Percentiles rank a stretch among this genome's conserved stretches.
phyloP scores from a whole-genome alignment of 768 basidiomycete species.

The Strobilomyces echinocephalus region DNA sequence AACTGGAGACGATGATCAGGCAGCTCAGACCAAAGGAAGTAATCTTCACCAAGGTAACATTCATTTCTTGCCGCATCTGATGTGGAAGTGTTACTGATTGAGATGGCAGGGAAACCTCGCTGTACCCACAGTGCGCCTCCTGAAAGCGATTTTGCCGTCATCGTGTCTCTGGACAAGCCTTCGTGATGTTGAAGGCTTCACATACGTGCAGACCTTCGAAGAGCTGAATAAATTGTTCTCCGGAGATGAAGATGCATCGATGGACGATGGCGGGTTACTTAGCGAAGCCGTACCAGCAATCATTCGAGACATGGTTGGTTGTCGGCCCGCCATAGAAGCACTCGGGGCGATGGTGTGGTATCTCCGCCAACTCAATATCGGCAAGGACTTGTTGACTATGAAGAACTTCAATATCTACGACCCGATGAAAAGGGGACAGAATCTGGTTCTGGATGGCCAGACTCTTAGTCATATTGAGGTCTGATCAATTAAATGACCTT shows the following conservation, averaged over 20 bases:
- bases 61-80: neutral
- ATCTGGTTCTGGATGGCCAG: constrained; percentile 87
- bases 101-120: constrained; percentile 73
- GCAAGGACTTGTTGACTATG: constrained; percentile 92
- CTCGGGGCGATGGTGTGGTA: constrained; percentile 94
- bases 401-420: constrained; percentile 97
- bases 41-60: constrained; percentile 76
- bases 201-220: constrained; percentile 63
- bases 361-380: constrained; percentile 89
- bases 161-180: constrained; percentile 88
- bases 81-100: neutral
- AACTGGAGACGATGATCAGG: constrained; percentile 87
- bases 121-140: constrained; percentile 71
- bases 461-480: constrained; percentile 95
- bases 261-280: constrained; percentile 41
- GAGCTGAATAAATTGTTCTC: constrained; percentile 68
- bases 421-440: constrained; percentile 87
- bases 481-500: constrained; percentile 7
- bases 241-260: constrained; percentile 38
- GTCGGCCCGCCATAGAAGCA: constrained; percentile 69
- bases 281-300: constrained; percentile 53
- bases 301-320: constrained; percentile 68
- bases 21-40: constrained; percentile 89
- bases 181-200: constrained; percentile 76
- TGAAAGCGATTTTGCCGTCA: constrained; percentile 76